These are phyloP conservation scores for Balansia obtecta DNA, from an alignment of 2,329 filamentous ascomycete species.

Conservation along the genomic window DNA sequence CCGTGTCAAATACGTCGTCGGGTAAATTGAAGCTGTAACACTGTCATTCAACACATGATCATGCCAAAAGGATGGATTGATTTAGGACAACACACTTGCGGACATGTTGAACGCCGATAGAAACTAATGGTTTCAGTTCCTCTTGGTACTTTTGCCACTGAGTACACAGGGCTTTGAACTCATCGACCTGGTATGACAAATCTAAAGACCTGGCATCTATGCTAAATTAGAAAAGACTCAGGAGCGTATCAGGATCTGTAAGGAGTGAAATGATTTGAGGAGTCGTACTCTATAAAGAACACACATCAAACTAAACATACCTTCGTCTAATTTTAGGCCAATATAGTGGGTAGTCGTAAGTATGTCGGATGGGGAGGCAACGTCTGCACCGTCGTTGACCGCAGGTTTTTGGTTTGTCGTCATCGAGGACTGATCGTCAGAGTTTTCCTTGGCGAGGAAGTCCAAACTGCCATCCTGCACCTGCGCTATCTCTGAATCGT, in stretches of 20 bases:
- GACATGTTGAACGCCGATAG: constrained; percentile 69
- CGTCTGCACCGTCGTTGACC: constrained; percentile 31
- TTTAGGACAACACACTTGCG: constrained; percentile 54
- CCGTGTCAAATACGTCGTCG: constrained; percentile 74
- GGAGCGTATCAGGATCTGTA: background rate
- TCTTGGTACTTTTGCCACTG: constrained; percentile 64
- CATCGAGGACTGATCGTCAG: constrained; percentile 9
- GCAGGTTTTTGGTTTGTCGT: constrained; percentile 16
- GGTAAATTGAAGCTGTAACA: constrained; percentile 67
- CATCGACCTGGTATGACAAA: constrained; percentile 67
- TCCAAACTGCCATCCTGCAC: constrained; percentile 41
- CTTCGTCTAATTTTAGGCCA: constrained; percentile 66
- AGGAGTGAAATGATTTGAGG: background rate
- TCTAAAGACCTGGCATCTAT: constrained; percentile 58
- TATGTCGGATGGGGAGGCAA: constrained; percentile 30
- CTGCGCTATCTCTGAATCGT: constrained; percentile 36
- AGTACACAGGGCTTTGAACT: constrained; percentile 75
- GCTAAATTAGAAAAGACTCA: background rate
- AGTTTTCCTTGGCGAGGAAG: constrained; percentile 30
- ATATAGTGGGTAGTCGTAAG: constrained; percentile 94
- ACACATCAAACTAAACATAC: constrained; percentile 34
- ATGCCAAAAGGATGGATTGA: constrained; percentile 1
- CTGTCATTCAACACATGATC: background rate
- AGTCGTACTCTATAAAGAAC: too few species aligned
- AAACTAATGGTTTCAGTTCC: constrained; percentile 48